A percentile compares a stretch with the other conserved stretches of the same genome.
Evolutionary conservation across 2,329 filamentous ascomycete species (phyloP).

Genomic region (Penicillium paneum): DNA sequence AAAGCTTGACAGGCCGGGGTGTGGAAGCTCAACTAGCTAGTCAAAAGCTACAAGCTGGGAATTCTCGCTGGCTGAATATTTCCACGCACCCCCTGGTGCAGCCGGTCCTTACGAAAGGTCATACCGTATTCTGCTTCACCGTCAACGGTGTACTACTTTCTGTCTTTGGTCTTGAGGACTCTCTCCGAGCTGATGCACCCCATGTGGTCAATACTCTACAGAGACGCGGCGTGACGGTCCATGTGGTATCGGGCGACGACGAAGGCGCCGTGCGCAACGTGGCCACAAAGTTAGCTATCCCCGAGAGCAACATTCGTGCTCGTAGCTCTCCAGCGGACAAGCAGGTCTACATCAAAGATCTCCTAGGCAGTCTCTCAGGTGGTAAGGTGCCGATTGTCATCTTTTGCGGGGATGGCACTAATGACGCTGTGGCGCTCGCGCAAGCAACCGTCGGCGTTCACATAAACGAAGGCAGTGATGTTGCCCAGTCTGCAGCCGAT

Average conservation of each 20-base stretch:
- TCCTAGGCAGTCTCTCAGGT: not conserved
- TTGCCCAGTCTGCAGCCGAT: not conserved
- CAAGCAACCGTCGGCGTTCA: not conserved
- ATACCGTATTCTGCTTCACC: conserved; percentile 58
- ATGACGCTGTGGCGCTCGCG: not conserved
- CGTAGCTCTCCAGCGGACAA: not conserved
- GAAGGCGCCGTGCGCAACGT: not conserved
- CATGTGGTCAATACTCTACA: conserved; percentile 52
- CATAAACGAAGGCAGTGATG: not conserved
- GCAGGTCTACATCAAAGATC: not conserved
- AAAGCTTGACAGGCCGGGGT: conserved; percentile 31
- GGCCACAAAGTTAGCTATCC: not conserved
- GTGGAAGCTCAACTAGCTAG: conserved; percentile 21
- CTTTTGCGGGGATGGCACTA: not conserved
- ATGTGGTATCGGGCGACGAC: not conserved
- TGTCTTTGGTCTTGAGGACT: conserved; percentile 51
- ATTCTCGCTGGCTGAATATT: conserved; percentile 37
- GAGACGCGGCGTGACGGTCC: conserved; percentile 46
- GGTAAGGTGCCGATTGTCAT: not conserved
- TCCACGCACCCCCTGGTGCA: conserved; percentile 30
- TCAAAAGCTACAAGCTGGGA: conserved; percentile 27
- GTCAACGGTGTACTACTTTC: conserved; percentile 45
- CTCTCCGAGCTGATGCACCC: conserved; percentile 50
- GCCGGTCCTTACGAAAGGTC: conserved; percentile 39
- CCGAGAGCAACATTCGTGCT: not conserved